Evolutionary conservation across 352 stramenopile genomes (phyloP).

Genomic region (Pythium plurisporium): DNA sequence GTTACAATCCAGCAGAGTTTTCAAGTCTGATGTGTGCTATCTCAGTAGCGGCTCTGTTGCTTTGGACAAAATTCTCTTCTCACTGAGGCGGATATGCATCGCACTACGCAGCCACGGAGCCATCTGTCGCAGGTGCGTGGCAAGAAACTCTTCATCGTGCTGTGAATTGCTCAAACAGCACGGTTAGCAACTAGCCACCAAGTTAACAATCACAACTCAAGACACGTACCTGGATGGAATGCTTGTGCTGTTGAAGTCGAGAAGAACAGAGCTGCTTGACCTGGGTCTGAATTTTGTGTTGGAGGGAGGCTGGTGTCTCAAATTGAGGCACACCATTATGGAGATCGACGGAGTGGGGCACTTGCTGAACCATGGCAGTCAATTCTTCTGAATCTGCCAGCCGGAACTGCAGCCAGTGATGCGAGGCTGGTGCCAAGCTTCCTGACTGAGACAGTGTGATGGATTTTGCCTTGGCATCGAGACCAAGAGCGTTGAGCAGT

Average conservation of each 20-base stretch:
- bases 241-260: constrained; percentile 17
- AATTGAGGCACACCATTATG: constrained; percentile 5
- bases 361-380: constrained; percentile 34
- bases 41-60: constrained; percentile 1
- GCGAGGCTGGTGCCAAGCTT: constrained; percentile 25
- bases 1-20: no score
- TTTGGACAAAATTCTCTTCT: constrained; percentile 45
- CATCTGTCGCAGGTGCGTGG: constrained; percentile 38
- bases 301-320: constrained; percentile 26
- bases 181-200: background rate
- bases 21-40: no score
- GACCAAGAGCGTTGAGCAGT: constrained; percentile 7
- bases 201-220: background rate
- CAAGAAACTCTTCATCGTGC: constrained; percentile 50
- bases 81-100: constrained; percentile 59
- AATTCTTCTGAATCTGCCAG: constrained; percentile 44
- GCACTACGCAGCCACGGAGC: constrained; percentile 60
- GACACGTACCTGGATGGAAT: constrained; percentile 24
- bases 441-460: constrained; percentile 33
- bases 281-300: constrained; percentile 14
- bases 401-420: constrained; percentile 54
- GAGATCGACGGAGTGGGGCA: background rate
- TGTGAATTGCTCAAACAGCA: constrained; percentile 12
- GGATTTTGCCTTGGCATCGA: background rate
- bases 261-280: constrained; percentile 3